Evolutionary conservation across 2,329 filamentous ascomycete species (phyloP).

Genomic region (Pseudopithomyces chartarum): DNA sequence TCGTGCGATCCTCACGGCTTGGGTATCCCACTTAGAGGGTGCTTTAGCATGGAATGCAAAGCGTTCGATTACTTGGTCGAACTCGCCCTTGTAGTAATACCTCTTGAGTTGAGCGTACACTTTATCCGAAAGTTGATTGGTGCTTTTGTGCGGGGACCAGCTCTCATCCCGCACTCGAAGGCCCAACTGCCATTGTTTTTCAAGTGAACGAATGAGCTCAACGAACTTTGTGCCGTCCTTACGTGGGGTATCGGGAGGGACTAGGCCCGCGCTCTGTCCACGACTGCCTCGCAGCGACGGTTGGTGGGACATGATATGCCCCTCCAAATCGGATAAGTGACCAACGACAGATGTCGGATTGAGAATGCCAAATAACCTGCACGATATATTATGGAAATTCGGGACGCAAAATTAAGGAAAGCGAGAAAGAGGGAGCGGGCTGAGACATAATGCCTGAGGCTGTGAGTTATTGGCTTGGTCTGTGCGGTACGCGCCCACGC

Average conservation of each 20-base stretch:
- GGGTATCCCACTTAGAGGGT: not conserved
- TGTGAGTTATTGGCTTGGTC: conserved; percentile 6
- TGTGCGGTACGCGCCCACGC: conserved; percentile 25
- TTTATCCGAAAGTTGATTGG: conserved; percentile 14
- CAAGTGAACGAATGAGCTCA: conserved; percentile 22
- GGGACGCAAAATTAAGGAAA: not conserved
- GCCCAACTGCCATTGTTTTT: conserved; percentile 27
- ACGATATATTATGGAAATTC: not conserved
- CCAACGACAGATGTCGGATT: not conserved
- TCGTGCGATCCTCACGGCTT: not conserved
- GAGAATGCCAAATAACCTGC: not conserved
- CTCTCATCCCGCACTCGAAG: conserved; percentile 15
- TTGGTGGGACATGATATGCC: not conserved
- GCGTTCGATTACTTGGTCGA: conserved; percentile 19
- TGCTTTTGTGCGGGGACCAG: conserved; percentile 27
- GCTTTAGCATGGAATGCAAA: conserved; percentile 19
- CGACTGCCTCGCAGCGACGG: conserved; percentile 12
- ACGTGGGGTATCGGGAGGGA: conserved; percentile 22
- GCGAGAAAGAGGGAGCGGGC: conserved; percentile 10
- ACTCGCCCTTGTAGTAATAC: conserved; percentile 21
- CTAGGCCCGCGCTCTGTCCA: conserved; percentile 13
- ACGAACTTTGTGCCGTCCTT: conserved; percentile 23
- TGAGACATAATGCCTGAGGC: conserved; percentile 32
- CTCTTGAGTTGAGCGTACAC: conserved; percentile 22
- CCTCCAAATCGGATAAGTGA: not conserved